Base-by-base conservation (phyloP, 371 early-diverging fungal species). In the Chytridiales sp. region DNA sequence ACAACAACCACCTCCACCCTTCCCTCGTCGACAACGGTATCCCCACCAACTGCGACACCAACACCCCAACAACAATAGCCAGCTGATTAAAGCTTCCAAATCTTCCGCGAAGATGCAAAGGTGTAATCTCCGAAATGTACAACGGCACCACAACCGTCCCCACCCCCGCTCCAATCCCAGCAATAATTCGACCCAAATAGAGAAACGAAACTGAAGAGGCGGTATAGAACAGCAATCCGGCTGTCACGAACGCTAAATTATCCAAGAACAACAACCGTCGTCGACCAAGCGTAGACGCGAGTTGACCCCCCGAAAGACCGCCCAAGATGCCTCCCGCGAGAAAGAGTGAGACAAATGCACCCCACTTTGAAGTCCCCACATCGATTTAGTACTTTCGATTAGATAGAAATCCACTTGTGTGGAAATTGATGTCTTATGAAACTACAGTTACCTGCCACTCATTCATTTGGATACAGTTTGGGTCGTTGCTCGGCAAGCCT, bases 71-170 rank as follows among this genome's bases (percentile, higher is more conserved):
- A 19, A 63, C 61, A 90, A 66, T 61, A 13, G 87, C 84, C 41
- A 94, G 61, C 69, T 94, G 94, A 72, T 92, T 92, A 49, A 89
- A 73, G n/a, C 86, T 75, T 27, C 89, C 76, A 30, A 78, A 81
- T 22, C 84, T 75, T 1, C 97, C 98, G 4, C 94, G 81, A 19
- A 72, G 69, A 2, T 77, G 69, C 21, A 78, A 69, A 0, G 96
- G 90, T 13, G 93, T 85, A 46, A 97, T 83, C 64, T 94, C 93
- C 8, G 87, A 78, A 39, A 97, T 73, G 66, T 95, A 97, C 42
- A 87, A 74, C 8, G 97, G 95, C 0, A 91, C 88, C 26, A 89
- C 84, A 27, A 90, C 92, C 4, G 91, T 87, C 1, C 86, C 85
- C 3, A 84, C 75, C 2, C 97, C 98, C 35, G 84, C 80, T 4